Evolutionary conservation across 352 stramenopile genomes (phyloP), one percentile per base, ranked within the genome.

Genomic region (Pythium phragmitis): DNA sequence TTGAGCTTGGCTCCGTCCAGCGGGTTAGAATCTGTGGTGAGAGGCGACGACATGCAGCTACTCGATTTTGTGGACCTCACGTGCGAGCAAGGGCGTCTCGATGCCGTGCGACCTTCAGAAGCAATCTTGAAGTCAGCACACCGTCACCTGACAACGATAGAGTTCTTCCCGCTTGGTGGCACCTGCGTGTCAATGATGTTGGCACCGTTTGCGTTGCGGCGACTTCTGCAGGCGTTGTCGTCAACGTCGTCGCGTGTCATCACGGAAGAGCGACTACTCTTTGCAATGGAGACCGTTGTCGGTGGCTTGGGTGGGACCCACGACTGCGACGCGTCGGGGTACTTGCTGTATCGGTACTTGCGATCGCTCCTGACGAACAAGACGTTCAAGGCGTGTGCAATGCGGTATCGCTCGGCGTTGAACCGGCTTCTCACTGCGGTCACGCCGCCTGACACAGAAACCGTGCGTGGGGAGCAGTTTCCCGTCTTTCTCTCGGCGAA

Each of bases 211-310:
- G 84, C 74, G 8, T 60, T 93, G 56, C 76, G 72, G 23, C 72
- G 79, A 9, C 69, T 90, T 47, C 65, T 88, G 8, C 59, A 88
- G 41, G 59, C 85, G 23, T 21, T 70, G n/a, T 72, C 63, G 6
- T 57, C 67, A 41, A 55, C 74, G 7, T 75, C 66, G 26, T 77
- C 69, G 14, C 74, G 64, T 17, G 45, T 70, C 16, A 72, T 85
- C n/a, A 77, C 71, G 45, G 63, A 79, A 1, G 79, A 86, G 0
- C 80, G 70, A 1, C 50, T 93, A 41, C 52, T 88, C 21, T 88
- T 90, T 45, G 66, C 74, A 7, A 60, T 93, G 62, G 82, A 93
- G 23, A 88, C 85, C 34, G 67, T 93, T 37, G 60, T 76, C 9
- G 62, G 58, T 39, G 14, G 28, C 23, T 52, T 65, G 36, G 4